Evolutionary conservation across 495 filamentous ascomycete genomes (phyloP).

Genomic region (Podospora pseudocomata): DNA sequence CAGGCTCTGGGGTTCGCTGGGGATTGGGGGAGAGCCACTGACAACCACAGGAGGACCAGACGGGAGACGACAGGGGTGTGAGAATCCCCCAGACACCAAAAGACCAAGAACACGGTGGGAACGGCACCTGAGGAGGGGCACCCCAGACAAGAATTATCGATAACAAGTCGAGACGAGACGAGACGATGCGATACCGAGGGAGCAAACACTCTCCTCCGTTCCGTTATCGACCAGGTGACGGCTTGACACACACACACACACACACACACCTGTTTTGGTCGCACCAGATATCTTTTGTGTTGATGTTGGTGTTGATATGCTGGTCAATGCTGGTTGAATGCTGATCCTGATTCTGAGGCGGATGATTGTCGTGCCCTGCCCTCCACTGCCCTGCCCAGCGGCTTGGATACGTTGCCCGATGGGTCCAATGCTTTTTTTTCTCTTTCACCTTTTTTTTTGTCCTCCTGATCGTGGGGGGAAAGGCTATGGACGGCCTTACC

Average conservation of each 20-base stretch:
- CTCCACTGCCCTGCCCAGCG: not conserved
- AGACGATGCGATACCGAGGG: not conserved
- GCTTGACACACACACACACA: conserved; percentile 19
- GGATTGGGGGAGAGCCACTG: conserved; percentile 14
- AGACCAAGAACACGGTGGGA: not conserved
- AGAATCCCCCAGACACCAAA: conserved; percentile 8
- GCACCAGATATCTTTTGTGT: conserved; percentile 4
- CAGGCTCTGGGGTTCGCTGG: conserved; percentile 10
- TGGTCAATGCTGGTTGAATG: not conserved
- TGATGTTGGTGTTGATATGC: conserved; percentile 2
- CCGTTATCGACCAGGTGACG: conserved; percentile 27
- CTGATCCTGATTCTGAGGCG: not conserved
- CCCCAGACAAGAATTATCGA: conserved; percentile 10
- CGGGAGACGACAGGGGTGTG: conserved; percentile 9
- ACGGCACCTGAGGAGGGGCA: conserved; percentile 2
- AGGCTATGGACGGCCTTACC: not conserved
- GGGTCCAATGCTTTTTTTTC: not conserved
- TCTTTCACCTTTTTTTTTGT: not conserved
- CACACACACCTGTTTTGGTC: conserved; percentile 14
- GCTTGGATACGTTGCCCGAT: not conserved
- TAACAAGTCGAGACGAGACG: conserved; percentile 2
- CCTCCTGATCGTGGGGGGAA: conserved; percentile 1
- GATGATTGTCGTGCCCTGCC: not conserved
- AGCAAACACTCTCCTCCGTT: conserved; percentile 6
- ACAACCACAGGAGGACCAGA: conserved; percentile 17